These are phyloP conservation scores for Phaeosphaeriaceae sp. DNA, from an alignment of 2,329 filamentous ascomycete genomes.

Conservation along the genomic window DNA sequence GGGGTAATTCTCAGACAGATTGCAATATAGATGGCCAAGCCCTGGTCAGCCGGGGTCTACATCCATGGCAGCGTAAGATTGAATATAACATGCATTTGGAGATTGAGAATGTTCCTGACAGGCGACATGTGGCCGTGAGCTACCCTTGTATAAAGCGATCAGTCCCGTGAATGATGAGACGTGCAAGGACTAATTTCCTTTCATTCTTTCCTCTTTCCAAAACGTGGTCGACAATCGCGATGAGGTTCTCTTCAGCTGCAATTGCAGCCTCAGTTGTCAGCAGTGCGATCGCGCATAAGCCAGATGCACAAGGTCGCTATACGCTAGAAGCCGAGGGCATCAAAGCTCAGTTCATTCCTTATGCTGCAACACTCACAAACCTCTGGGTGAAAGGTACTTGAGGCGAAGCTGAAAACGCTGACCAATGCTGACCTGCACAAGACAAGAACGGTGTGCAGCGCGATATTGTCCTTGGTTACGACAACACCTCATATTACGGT, in stretches of 20 bases:
- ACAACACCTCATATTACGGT: conserved; percentile 45
- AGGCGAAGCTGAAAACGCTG: neutral
- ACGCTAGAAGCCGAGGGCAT: conserved; percentile 41
- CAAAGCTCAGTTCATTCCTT: conserved; percentile 45
- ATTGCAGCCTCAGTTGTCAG: conserved; percentile 25
- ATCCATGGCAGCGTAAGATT: conserved; percentile 10
- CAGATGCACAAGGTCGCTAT: conserved; percentile 36
- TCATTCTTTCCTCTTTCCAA: conserved; percentile 3
- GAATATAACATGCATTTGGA: conserved; percentile 17
- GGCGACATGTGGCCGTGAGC: neutral
- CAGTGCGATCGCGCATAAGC: conserved; percentile 16
- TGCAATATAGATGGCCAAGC: conserved; percentile 29
- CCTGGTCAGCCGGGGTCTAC: conserved; percentile 14
- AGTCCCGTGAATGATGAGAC: conserved; percentile 1
- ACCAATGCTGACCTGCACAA: conserved; percentile 17
- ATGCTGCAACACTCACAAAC: conserved; percentile 43
- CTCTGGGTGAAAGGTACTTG: conserved; percentile 39
- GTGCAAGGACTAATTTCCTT: neutral
- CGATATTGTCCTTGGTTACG: conserved; percentile 44
- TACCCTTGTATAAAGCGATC: conserved; percentile 15
- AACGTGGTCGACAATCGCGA: conserved; percentile 10
- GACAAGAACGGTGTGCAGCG: conserved; percentile 39
- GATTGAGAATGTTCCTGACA: conserved; percentile 12
- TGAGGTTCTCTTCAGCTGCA: conserved; percentile 29
- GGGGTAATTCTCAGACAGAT: conserved; percentile 23